These are phyloP conservation scores for Acer saccharum DNA, from an alignment of 345 rosid genomes.

Conservation along the genomic window DNA sequence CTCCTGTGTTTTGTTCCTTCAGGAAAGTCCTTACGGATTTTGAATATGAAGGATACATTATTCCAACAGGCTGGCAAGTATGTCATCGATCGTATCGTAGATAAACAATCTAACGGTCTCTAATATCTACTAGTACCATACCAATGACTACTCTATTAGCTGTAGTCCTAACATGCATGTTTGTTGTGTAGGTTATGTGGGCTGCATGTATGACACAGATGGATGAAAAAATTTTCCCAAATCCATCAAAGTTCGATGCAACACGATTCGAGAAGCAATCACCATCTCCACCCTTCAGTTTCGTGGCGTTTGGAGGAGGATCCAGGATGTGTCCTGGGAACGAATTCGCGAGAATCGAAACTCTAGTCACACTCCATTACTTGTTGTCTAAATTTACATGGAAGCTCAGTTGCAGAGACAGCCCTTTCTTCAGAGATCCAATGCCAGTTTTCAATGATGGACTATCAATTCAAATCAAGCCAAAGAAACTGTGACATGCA, in stretches of 20 bases:
- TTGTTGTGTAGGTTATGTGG: conserved; percentile 26
- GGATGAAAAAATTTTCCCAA: conserved; percentile 32
- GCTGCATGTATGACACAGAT: conserved; percentile 38
- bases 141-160: too few relatives aligned
- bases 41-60: conserved; percentile 32
- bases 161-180: not conserved
- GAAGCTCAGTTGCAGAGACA: conserved; percentile 14
- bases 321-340: conserved; percentile 33
- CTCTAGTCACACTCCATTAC: conserved; percentile 27
- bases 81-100: not conserved
- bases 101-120: too few relatives aligned
- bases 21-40: conserved; percentile 28
- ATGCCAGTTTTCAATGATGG: conserved; percentile 25
- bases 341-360: conserved; percentile 41
- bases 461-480: conserved; percentile 18
- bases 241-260: conserved; percentile 34
- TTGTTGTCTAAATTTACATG: conserved; percentile 29
- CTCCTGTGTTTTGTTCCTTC: conserved; percentile 27
- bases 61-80: conserved; percentile 48
- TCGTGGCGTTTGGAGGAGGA: conserved; percentile 32
- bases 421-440: conserved; percentile 18
- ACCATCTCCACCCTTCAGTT: conserved; percentile 30
- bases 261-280: conserved; percentile 30
- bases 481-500: conserved; percentile 8
- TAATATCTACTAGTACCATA: too few relatives aligned